These are phyloP conservation scores for Xylariaceae sp. DNA, from an alignment of 2,329 filamentous ascomycete species.

Conservation along the genomic window DNA sequence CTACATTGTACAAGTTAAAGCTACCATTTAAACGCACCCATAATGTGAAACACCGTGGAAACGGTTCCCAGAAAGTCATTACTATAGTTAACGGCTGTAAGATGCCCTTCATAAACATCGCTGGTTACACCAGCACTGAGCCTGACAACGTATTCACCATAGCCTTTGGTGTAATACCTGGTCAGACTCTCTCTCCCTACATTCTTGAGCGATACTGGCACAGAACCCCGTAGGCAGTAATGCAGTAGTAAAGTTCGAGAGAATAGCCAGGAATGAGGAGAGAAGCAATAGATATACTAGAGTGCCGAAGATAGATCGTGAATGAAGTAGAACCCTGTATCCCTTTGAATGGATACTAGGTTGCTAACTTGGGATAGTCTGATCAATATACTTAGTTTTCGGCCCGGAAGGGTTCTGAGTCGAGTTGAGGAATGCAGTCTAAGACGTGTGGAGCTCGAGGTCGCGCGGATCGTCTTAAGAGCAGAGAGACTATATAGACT, in stretches of 20 bases:
- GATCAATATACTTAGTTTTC: constrained; percentile 39
- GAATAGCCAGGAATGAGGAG: constrained; percentile 37
- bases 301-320: constrained; percentile 31
- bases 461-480: constrained; percentile 12
- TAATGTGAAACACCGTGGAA: no score
- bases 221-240: constrained; percentile 8
- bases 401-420: constrained; percentile 38
- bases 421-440: constrained; percentile 37
- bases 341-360: constrained; percentile 31
- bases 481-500: constrained; percentile 4
- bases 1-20: no score
- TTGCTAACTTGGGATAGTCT: constrained; percentile 35
- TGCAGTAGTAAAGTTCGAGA: neutral
- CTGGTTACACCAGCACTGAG: no score
- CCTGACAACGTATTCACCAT: no score
- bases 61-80: no score
- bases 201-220: constrained; percentile 18
- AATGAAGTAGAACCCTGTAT: constrained; percentile 31
- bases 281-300: constrained; percentile 39
- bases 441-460: constrained; percentile 29
- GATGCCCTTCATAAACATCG: no score
- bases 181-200: no score
- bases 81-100: no score
- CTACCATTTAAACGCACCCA: no score
- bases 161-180: no score